Percentiles rank a stretch among this genome's conserved stretches.
Evolutionary conservation across 352 stramenopile genomes (phyloP).

Genomic region (Phytophthora litchii): DNA sequence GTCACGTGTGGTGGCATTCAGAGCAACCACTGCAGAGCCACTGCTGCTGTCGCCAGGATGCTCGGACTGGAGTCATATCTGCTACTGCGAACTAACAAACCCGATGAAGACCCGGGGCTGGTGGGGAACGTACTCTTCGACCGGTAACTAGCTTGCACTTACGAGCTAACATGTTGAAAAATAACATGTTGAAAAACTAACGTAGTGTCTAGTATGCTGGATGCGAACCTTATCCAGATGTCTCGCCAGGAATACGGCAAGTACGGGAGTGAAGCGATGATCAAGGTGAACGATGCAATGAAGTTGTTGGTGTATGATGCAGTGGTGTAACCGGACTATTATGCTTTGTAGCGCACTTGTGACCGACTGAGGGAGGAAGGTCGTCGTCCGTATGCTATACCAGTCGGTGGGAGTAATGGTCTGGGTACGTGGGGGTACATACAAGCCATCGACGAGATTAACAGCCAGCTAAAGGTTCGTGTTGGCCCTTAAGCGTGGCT

Average conservation of each 20-base stretch:
- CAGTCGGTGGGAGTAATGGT: conserved; percentile 91
- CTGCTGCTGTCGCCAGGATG: conserved; percentile 85
- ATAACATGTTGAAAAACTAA: not conserved
- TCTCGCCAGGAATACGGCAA: conserved; percentile 80
- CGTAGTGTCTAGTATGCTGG: conserved; percentile 54
- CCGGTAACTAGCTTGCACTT: conserved; percentile 31
- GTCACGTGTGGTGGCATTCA: conserved; percentile 94
- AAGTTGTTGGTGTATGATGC: not conserved
- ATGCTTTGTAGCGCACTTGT: conserved; percentile 49
- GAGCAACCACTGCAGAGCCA: conserved; percentile 94
- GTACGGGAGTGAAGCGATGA: conserved; percentile 82
- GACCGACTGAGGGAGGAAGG: conserved; percentile 60
- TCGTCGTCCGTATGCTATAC: conserved; percentile 80
- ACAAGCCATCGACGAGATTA: conserved; percentile 90
- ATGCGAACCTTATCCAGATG: conserved; percentile 80
- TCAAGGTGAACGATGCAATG: conserved; percentile 48
- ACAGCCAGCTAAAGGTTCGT: conserved; percentile 69
- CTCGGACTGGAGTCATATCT: conserved; percentile 92
- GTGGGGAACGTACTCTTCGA: conserved; percentile 84
- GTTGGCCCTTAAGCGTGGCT: not conserved
- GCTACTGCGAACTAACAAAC: conserved; percentile 85
- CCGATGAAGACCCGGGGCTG: conserved; percentile 69
- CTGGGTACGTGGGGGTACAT: conserved; percentile 95
- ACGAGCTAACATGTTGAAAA: not conserved
- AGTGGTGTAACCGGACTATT: not conserved